These are phyloP conservation scores for Salix arbutifolia DNA, from an alignment of 345 rosid genomes.

Conservation along the genomic window DNA sequence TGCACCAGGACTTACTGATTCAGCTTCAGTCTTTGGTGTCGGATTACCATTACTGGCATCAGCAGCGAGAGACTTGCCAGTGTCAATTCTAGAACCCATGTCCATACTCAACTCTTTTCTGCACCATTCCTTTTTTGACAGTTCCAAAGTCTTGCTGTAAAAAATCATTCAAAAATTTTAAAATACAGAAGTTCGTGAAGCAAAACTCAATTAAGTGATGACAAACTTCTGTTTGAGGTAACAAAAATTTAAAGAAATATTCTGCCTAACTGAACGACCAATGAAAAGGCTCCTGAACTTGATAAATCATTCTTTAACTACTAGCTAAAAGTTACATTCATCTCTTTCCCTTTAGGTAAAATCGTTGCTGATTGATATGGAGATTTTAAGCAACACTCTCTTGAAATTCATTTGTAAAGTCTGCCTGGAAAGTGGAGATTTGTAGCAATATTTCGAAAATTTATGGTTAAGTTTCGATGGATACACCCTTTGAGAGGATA, in stretches of 20 bases:
- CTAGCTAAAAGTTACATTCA: not conserved
- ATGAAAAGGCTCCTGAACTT: not conserved
- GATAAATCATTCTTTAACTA: no score
- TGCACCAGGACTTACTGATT: conserved; percentile 36
- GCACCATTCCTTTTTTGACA: not conserved
- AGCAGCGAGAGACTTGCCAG: conserved; percentile 19
- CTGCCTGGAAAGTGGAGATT: not conserved
- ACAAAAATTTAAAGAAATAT: not conserved
- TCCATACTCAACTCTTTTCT: not conserved
- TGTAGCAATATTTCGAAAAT: no score
- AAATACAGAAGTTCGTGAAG: not conserved
- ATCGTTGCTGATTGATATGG: not conserved
- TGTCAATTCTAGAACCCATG: conserved; percentile 46
- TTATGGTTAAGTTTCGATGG: not conserved
- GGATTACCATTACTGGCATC: not conserved
- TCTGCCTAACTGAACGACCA: not conserved
- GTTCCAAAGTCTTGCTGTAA: not conserved
- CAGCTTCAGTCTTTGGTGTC: conserved; percentile 37
- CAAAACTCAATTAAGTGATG: not conserved
- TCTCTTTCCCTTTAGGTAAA: not conserved
- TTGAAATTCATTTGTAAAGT: not conserved
- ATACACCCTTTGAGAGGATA: not conserved
- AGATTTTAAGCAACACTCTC: not conserved
- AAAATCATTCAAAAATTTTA: not conserved
- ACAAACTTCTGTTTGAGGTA: not conserved